Base-by-base conservation (phyloP, 2,329 filamentous ascomycete genomes). In the Magnaporthiopsis incrustans region DNA sequence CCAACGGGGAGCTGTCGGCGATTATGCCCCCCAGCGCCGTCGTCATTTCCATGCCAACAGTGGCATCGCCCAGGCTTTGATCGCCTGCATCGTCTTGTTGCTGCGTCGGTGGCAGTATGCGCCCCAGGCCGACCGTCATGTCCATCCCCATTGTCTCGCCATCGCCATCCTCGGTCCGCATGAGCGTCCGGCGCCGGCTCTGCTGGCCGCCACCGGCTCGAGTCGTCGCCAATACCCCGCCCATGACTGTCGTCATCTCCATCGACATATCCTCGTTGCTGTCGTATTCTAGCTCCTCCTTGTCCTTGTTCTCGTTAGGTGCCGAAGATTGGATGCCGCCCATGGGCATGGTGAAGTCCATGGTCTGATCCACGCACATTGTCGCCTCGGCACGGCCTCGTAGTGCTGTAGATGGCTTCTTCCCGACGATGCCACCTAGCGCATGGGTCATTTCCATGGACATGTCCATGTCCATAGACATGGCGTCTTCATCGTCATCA, bases 331-430 rank as follows among this genome's bases (percentile, higher is more conserved):
- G 78, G 65, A 96, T 96, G 5, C 85, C 83, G 6, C 92, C 92
- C 59, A 96, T 82, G 1, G 89, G 89, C 61, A 82, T 88, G 0
- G 92, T 96, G 63, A 96, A 85, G 63, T 96, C 92, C 92, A 97
- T 96, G 63, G 87, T 91, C 69, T 88, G 82, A 33, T 90, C 88
- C 35, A 59, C 18, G 25, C 56, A 63, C 53, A 63, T 58, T 30
- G 61, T 63, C 14, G 33, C 53, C 50, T 63, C 61, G 11, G 50
- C 26, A 5, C 27, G 60, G 14, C 38, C 61, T 32, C 30, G 25
- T 22, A 22, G 57, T 18, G n/a, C 25, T 15, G 57, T 4, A 15
- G 61, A 12, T 33, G 44, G n/a, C 30, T 44, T 63, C 53, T 63
- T 53, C n/a, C 44, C 44, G 11, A 82, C 66, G 62, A 82, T 81